Evolutionary conservation across 805 yeast genomes (phyloP).

Genomic region (Saturnispora silvae): DNA sequence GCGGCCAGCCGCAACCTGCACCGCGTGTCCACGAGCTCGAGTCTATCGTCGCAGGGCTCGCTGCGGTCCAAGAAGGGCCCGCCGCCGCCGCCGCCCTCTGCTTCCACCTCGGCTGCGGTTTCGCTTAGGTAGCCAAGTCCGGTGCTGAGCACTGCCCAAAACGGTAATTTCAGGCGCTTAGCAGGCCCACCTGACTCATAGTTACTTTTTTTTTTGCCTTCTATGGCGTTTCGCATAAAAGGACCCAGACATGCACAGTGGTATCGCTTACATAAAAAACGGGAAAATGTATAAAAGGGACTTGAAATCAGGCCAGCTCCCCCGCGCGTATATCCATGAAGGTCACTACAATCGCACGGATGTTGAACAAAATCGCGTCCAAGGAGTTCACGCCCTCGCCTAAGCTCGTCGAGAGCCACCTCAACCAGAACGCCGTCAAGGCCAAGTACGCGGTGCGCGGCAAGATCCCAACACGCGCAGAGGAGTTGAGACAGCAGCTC

Average conservation of each 20-base stretch:
- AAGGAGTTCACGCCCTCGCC: conserved; percentile 23
- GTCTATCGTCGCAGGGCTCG: neutral
- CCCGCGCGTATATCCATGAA: no score
- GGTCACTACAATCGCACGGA: no score
- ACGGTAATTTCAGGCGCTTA: neutral
- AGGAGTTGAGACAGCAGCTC: conserved; percentile 57
- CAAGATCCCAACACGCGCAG: conserved; percentile 85
- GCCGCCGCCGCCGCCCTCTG: conserved; percentile 6
- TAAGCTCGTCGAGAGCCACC: conserved; percentile 34
- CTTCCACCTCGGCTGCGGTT: neutral
- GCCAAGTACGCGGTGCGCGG: conserved; percentile 98
- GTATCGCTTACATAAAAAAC: no score
- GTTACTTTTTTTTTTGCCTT: neutral
- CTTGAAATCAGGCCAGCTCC: no score
- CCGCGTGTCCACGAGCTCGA: neutral
- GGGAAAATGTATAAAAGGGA: no score
- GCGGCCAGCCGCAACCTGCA: neutral
- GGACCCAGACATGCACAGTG: no score
- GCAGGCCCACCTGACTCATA: neutral
- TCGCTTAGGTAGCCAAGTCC: neutral
- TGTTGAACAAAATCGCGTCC: conserved; percentile 9
- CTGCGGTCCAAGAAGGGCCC: neutral
- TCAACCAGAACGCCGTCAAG: conserved; percentile 64
- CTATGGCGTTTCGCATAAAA: no score
- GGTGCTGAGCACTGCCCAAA: neutral